Conservation (phyloP, 2,329 filamentous ascomycete species). For the Paraconiothyrium brasiliense region DNA sequence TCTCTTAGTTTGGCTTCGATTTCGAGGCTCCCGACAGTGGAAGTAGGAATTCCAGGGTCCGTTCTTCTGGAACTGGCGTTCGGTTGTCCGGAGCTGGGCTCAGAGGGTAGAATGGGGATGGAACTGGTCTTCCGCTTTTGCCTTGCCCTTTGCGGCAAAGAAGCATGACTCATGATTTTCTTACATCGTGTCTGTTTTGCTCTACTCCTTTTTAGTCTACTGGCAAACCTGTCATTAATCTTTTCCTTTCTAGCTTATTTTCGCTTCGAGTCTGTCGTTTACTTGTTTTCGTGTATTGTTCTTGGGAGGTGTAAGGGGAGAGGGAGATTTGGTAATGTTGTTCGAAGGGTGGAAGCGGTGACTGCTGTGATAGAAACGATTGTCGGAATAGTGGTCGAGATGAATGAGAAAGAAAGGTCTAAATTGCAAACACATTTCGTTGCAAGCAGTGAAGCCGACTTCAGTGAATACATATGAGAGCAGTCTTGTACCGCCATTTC, state of each 20-base stretch:
- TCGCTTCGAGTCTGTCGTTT: slow-evolving; percentile 9
- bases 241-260: slow-evolving; percentile 11
- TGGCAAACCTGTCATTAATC: slow-evolving; percentile 9
- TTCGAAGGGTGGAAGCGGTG: background rate
- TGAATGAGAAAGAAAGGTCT: slow-evolving; percentile 34
- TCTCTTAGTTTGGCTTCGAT: slow-evolving; percentile 38
- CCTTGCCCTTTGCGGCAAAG: slow-evolving; percentile 12
- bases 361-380: slow-evolving; percentile 5
- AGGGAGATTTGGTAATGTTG: background rate
- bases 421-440: slow-evolving; percentile 27
- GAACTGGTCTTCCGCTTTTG: slow-evolving; percentile 31
- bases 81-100: slow-evolving; percentile 28
- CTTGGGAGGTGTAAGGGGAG: background rate
- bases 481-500: background rate
- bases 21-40: slow-evolving; percentile 29
- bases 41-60: slow-evolving; percentile 21
- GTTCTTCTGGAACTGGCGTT: slow-evolving; percentile 36
- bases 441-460: background rate
- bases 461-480: background rate
- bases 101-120: slow-evolving; percentile 40
- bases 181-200: slow-evolving; percentile 15
- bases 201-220: slow-evolving; percentile 1
- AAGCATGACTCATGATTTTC: slow-evolving; percentile 35
- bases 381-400: slow-evolving; percentile 30
- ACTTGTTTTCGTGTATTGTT: slow-evolving; percentile 9